These are phyloP conservation scores for Thuidium tamariscinum DNA, from an alignment of 225 moss, liverwort and hornwort genomes.

Conservation along the genomic window DNA sequence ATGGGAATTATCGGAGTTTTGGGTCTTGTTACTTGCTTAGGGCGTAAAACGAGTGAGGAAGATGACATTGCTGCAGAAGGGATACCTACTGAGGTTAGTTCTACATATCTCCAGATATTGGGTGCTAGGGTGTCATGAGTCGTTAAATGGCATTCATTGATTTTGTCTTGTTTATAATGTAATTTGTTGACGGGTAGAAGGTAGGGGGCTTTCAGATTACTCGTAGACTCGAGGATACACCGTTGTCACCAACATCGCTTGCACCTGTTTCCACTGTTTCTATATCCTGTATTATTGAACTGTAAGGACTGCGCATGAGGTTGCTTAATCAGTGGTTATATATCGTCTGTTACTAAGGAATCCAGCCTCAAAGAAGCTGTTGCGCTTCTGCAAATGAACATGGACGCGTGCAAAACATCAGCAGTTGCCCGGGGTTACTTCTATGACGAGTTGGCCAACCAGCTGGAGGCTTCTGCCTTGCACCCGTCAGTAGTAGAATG, in stretches of 20 bases:
- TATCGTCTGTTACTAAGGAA: constrained; percentile 21
- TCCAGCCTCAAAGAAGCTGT: constrained; percentile 55
- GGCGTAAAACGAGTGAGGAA: constrained; percentile 20
- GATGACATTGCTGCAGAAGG: constrained; percentile 17
- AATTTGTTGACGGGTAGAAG: background rate
- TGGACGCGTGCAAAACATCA: constrained; percentile 78
- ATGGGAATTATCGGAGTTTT: constrained; percentile 85
- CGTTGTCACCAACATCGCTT: background rate
- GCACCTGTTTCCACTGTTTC: background rate
- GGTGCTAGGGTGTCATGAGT: background rate
- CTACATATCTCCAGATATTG: background rate
- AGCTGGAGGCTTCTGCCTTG: constrained; percentile 47
- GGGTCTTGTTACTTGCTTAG: constrained; percentile 64
- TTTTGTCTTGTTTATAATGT: background rate
- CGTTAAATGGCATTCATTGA: background rate
- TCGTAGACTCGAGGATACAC: background rate
- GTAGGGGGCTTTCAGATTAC: background rate
- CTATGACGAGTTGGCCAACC: constrained; percentile 64
- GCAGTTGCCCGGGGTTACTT: constrained; percentile 54
- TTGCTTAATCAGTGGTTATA: background rate
- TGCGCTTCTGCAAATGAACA: constrained; percentile 59
- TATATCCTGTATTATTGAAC: background rate
- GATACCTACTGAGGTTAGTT: constrained; percentile 30
- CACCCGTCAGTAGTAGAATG: constrained; percentile 55
- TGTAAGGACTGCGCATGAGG: background rate